Percentiles rank a stretch among this genome's conserved stretches.
Conservation (phyloP, 768 basidiomycete species). For the Sistotremastrum suecicum region DNA sequence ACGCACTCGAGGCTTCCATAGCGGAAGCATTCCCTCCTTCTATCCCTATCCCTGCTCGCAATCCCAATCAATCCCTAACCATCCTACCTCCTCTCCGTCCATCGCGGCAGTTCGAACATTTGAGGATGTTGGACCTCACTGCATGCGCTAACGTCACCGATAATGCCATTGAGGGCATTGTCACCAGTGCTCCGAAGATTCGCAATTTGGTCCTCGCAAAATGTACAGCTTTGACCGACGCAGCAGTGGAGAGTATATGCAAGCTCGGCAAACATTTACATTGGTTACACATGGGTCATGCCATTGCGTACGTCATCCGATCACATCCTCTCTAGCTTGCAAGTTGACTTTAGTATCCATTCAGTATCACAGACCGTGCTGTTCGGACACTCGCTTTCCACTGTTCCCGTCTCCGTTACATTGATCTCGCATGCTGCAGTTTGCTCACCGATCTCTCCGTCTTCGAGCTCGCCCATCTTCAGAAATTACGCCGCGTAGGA, state of each 20-base stretch:
- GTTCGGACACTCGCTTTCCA: slow-evolving; percentile 70
- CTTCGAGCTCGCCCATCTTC: slow-evolving; percentile 74
- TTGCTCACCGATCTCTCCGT: slow-evolving; percentile 88
- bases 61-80: slow-evolving; percentile 21
- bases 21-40: slow-evolving; percentile 28
- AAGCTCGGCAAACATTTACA: slow-evolving; percentile 84
- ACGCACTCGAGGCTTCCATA: slow-evolving; percentile 16
- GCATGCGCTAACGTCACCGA: slow-evolving; percentile 64
- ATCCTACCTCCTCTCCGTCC: slow-evolving; percentile 53
- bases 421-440: slow-evolving; percentile 90
- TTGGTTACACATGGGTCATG: slow-evolving; percentile 91
- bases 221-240: slow-evolving; percentile 66
- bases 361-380: slow-evolving; percentile 78
- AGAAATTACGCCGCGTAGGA: slow-evolving; percentile 87
- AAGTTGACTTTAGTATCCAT: slow-evolving; percentile 3
- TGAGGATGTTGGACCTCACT: slow-evolving; percentile 89
- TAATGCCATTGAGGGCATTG: slow-evolving; percentile 66
- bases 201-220: slow-evolving; percentile 81
- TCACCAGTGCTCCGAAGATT: slow-evolving; percentile 69
- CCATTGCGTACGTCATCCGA: slow-evolving; percentile 21
- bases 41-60: slow-evolving; percentile 20
- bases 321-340: not conserved
- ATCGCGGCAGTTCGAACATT: slow-evolving; percentile 56
- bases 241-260: slow-evolving; percentile 71
- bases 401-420: slow-evolving; percentile 84